Percentiles rank a stretch among this genome's conserved stretches.
Evolutionary conservation across 495 filamentous ascomycete species (phyloP).

Genomic region (Lentithecium fluviatile): DNA sequence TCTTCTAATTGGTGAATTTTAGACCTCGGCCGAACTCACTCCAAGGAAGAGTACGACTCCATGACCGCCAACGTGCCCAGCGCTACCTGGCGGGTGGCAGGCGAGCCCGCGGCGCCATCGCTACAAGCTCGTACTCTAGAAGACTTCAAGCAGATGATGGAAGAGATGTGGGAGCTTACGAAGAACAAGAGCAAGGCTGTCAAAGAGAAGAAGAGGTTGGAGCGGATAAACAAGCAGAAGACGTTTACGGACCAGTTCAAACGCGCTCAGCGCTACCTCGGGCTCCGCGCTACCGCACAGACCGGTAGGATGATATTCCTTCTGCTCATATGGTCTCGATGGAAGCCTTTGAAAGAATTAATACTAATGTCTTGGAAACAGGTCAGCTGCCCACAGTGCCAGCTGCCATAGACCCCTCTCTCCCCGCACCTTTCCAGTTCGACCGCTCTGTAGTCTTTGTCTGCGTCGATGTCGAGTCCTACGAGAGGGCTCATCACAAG

Average conservation of each 20-base stretch:
- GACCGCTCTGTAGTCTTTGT: conserved; percentile 64
- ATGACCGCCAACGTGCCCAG: conserved; percentile 39
- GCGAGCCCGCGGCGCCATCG: conserved; percentile 1
- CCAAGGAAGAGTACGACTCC: conserved; percentile 37
- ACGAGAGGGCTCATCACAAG: conserved; percentile 58
- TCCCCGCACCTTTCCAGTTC: conserved; percentile 50
- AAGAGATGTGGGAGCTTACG: conserved; percentile 44
- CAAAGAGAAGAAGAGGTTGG: conserved; percentile 47
- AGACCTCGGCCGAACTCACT: conserved; percentile 58
- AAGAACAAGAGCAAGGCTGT: conserved; percentile 49
- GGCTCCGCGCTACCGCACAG: conserved; percentile 49
- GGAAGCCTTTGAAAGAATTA: too few species aligned
- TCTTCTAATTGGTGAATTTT: too few species aligned
- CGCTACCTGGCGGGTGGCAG: conserved; percentile 17
- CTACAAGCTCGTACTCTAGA: conserved; percentile 42
- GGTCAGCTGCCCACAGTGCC: background rate
- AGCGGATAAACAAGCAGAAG: conserved; percentile 42
- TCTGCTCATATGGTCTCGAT: too few species aligned
- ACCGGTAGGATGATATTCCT: conserved; percentile 6
- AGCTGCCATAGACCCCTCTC: conserved; percentile 39
- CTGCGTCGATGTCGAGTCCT: conserved; percentile 78
- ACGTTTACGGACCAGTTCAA: conserved; percentile 54
- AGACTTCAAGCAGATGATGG: conserved; percentile 52
- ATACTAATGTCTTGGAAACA: too few species aligned
- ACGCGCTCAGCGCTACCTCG: conserved; percentile 67